These are phyloP conservation scores for Multifurca ochricompacta DNA, from an alignment of 768 basidiomycete species.

Conservation along the genomic window DNA sequence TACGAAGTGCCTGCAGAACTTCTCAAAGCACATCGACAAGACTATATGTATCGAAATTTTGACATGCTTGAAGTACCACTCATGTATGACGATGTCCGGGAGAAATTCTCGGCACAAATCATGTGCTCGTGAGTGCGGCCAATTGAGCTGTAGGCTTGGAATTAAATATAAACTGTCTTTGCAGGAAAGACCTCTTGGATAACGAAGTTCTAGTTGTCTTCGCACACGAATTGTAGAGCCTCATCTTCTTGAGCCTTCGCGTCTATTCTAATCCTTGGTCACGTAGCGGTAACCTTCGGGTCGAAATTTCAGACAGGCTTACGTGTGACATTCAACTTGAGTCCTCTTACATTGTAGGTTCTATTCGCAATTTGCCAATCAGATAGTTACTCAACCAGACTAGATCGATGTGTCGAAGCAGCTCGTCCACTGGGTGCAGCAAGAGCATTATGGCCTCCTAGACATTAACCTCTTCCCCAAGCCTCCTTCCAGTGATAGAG, in stretches of 20 bases:
- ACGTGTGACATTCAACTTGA: conserved; percentile 71
- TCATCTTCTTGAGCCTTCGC: not conserved
- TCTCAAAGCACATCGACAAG: conserved; percentile 82
- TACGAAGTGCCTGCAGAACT: conserved; percentile 45
- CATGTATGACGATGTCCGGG: conserved; percentile 54
- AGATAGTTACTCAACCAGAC: not conserved
- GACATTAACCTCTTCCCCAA: conserved; percentile 83
- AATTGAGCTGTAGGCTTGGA: not conserved
- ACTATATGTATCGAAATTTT: conserved; percentile 69
- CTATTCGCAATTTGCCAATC: not conserved
- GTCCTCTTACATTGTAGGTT: conserved; percentile 71
- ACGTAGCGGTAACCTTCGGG: conserved; percentile 76
- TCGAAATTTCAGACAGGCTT: conserved; percentile 68
- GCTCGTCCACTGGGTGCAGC: conserved; percentile 69
- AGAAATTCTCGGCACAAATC: conserved; percentile 72
- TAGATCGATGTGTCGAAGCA: conserved; percentile 83
- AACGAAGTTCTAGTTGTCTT: conserved; percentile 77
- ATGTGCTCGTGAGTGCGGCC: conserved; percentile 70
- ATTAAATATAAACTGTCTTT: not conserved
- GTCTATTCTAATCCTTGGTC: not conserved
- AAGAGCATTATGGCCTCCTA: conserved; percentile 60
- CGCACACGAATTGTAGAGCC: conserved; percentile 82
- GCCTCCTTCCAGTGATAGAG: conserved; percentile 5
- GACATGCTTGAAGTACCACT: conserved; percentile 79
- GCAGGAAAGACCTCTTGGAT: conserved; percentile 69